Percentiles rank a stretch among this genome's conserved stretches.
phyloP scores from a whole-genome alignment of 2,329 filamentous ascomycete genomes.

The Phyllosticta capitalensis region DNA sequence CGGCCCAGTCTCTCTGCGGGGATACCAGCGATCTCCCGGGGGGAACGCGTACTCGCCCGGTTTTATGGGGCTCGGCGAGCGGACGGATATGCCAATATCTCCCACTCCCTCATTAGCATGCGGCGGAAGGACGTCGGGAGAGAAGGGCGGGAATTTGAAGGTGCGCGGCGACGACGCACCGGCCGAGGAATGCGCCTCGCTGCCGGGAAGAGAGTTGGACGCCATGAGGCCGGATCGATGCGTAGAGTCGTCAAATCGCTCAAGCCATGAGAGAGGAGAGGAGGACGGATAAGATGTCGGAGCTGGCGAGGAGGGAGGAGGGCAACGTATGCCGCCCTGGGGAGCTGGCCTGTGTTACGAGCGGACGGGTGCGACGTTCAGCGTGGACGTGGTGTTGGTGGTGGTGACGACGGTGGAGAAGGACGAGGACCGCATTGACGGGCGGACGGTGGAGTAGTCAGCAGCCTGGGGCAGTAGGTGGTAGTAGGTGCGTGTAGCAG shows the following conservation, averaged over 20 bases:
- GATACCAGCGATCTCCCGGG: conserved; percentile 50
- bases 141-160: conserved; percentile 38
- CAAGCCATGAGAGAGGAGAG: conserved; percentile 11
- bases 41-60: conserved; percentile 11
- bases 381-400: background rate
- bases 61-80: conserved; percentile 10
- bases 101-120: conserved; percentile 21
- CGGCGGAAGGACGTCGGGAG: conserved; percentile 31
- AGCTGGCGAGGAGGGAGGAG: conserved; percentile 6
- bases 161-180: conserved; percentile 21
- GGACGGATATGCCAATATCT: conserved; percentile 9
- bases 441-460: background rate
- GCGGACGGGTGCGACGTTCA: background rate
- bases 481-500: no score
- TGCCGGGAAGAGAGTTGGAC: background rate
- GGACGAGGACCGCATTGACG: background rate
- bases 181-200: conserved; percentile 8
- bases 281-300: background rate
- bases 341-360: conserved; percentile 2
- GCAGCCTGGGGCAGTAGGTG: no score
- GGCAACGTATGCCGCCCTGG: conserved; percentile 9
- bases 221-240: conserved; percentile 10
- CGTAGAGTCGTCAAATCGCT: background rate
- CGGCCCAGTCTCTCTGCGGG: conserved; percentile 44
- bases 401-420: background rate